Conservation (phyloP, 2,329 filamentous ascomycete genomes). For the Hypoxylon sp. region DNA sequence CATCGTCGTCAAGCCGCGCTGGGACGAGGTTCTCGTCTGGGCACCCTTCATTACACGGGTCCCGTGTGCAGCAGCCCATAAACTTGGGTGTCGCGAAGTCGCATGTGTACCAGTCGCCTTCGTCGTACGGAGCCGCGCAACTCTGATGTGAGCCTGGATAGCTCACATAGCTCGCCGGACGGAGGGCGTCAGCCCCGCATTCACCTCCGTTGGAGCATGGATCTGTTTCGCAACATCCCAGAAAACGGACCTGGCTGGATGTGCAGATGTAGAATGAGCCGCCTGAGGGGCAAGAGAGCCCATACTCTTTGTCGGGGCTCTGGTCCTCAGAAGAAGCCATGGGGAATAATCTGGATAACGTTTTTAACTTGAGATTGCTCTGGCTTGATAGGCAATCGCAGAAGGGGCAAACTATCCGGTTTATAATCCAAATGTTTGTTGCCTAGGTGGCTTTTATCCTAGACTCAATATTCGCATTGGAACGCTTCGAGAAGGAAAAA, state of each 20-base stretch:
- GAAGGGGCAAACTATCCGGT: not conserved
- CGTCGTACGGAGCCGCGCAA: slow-evolving; percentile 47
- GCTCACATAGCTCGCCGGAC: slow-evolving; percentile 47
- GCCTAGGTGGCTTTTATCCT: not conserved
- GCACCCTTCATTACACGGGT: slow-evolving; percentile 54
- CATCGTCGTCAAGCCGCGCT: slow-evolving; percentile 42
- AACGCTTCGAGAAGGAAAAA: not conserved
- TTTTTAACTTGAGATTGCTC: not conserved
- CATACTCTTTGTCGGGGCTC: slow-evolving; percentile 25
- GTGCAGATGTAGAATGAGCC: slow-evolving; percentile 54
- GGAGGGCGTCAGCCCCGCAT: slow-evolving; percentile 52
- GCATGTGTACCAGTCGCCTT: slow-evolving; percentile 54
- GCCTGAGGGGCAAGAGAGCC: slow-evolving; percentile 52
- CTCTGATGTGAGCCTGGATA: slow-evolving; percentile 49
- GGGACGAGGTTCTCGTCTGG: slow-evolving; percentile 47
- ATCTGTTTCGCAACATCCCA: slow-evolving; percentile 56
- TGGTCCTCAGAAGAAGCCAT: slow-evolving; percentile 13
- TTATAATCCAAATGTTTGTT: not conserved
- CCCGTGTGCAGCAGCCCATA: slow-evolving; percentile 55
- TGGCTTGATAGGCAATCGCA: not conserved
- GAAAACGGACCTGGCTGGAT: slow-evolving; percentile 49
- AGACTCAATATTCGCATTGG: not conserved
- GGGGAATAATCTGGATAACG: not conserved
- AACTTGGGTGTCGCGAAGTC: slow-evolving; percentile 47
- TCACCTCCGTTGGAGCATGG: slow-evolving; percentile 52